Evolutionary conservation across 2,329 filamentous ascomycete genomes (phyloP), one percentile per base, ranked within the genome.

Genomic region (Ceratocystis ficicola): DNA sequence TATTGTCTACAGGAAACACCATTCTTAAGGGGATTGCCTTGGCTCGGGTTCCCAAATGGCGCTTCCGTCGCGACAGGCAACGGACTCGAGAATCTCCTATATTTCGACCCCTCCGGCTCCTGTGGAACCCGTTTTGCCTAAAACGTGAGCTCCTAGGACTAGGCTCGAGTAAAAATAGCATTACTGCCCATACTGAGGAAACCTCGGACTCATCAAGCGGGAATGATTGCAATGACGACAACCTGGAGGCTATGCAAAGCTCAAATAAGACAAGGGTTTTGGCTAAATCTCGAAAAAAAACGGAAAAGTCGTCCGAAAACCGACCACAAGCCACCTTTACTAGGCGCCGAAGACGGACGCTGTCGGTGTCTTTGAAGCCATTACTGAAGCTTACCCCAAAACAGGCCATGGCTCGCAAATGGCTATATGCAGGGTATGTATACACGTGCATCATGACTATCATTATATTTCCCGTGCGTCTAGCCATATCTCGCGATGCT

Each of bases 41-140:
- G 68, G 92, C 93, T 63, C 83, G 93, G 66, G 89, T 97, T 20
- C 94, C 94, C 1, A 90, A 86, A 71, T 96, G 93, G 90, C 88
- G 92, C 55, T 92, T 97, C 71, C 83, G 85, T 70, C 83, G 86
- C 65, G 76, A 80, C 8, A 20, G 50, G 63, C 20, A n/a, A n/a
- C 50, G 65, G 12, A 32, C 44, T 12, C 50, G 65, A 7, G 41
- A 41, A 12, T 22, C 32, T 5, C 52, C 44, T 2, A 36, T 66
- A 10, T 25, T 66, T 22, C 32, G 57, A 7, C 64, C 62, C 5
- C 65, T 66, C 8, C 57, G 60, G 28, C 44, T 64, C 20, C 20
- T 67, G 1, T 62, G 62, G 46, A 62, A 63, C 48, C 65, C 67
- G 20, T 30, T 66, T 17, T 61, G 52, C 8, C 44, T 69, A 2